These are phyloP conservation scores for Acanthamoeba culbertsoni DNA, from an alignment of 208 protist species.

Conservation along the genomic window DNA sequence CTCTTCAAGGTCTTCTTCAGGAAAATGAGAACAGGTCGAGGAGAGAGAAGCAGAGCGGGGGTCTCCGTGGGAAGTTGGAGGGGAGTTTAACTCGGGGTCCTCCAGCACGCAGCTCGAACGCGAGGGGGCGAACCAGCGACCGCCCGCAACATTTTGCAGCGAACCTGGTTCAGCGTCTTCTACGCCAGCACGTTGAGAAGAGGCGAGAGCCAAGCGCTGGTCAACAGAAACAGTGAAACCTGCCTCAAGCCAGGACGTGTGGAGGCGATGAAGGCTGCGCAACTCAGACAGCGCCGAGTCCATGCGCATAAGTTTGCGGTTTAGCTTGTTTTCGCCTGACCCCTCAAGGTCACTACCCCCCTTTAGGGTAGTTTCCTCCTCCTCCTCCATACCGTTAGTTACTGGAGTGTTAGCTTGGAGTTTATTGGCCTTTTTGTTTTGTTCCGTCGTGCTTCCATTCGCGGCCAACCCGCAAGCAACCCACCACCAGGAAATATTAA, in stretches of 20 bases:
- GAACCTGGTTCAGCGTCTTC: not conserved
- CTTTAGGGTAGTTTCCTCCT: not conserved
- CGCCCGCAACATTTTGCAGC: not conserved
- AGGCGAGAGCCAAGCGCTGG: not conserved
- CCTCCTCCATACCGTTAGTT: not conserved
- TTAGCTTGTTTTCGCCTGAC: not conserved
- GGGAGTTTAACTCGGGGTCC: not conserved
- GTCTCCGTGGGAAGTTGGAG: not conserved
- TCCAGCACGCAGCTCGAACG: not conserved
- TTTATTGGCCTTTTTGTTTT: too few relatives aligned
- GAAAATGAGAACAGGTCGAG: too few relatives aligned
- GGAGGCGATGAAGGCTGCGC: conserved; percentile 1
- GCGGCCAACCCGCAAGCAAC: too few relatives aligned
- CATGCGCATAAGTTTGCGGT: not conserved
- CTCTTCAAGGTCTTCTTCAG: too few relatives aligned
- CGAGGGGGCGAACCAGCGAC: not conserved
- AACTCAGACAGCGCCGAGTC: not conserved
- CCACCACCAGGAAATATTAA: too few relatives aligned
- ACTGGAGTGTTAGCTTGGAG: too few relatives aligned
- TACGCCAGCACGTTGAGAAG: not conserved
- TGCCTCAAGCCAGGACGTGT: not conserved
- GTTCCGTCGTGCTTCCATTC: too few relatives aligned
- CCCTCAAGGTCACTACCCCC: not conserved
- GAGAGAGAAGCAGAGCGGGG: too few relatives aligned
- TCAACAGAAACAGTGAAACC: not conserved